Percentiles rank a stretch among this genome's conserved stretches.
These are phyloP conservation scores for Triangularia verruculosa DNA, from an alignment of 2,329 filamentous ascomycete genomes.

Conservation along the genomic window DNA sequence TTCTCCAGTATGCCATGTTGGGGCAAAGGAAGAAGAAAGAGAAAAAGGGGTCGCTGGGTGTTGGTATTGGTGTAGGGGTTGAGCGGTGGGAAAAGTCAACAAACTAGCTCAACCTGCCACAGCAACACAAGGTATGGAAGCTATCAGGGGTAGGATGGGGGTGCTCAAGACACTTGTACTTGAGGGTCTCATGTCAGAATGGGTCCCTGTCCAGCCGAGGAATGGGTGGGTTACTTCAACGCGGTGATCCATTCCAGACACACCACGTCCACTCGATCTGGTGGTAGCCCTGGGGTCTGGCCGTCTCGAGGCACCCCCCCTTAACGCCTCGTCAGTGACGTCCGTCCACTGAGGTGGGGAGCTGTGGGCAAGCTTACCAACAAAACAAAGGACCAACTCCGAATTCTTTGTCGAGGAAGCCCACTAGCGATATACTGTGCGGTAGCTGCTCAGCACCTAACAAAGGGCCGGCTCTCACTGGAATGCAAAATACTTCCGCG, in stretches of 20 bases:
- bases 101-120: slow-evolving; percentile 24
- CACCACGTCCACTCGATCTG: background rate
- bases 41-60: background rate
- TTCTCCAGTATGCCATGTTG: slow-evolving; percentile 10
- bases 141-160: slow-evolving; percentile 6
- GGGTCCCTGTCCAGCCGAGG: slow-evolving; percentile 13
- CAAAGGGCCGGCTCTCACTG: slow-evolving; percentile 12
- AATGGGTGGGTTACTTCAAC: slow-evolving; percentile 17
- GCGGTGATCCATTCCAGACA: slow-evolving; percentile 19
- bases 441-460: slow-evolving; percentile 3
- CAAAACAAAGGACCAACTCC: slow-evolving; percentile 14
- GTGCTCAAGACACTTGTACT: slow-evolving; percentile 28
- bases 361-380: slow-evolving; percentile 3
- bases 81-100: slow-evolving; percentile 22
- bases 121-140: slow-evolving; percentile 26
- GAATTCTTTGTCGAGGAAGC: slow-evolving; percentile 13
- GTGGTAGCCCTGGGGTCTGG: background rate
- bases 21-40: background rate
- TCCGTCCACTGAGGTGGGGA: slow-evolving; percentile 1
- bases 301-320: slow-evolving; percentile 1
- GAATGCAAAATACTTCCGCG: slow-evolving; percentile 11
- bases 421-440: slow-evolving; percentile 8
- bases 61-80: slow-evolving; percentile 9
- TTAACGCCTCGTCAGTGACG: background rate
- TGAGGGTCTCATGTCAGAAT: slow-evolving; percentile 13